Evolutionary conservation across 2,329 filamentous ascomycete genomes (phyloP), one percentile per base, ranked within the genome.

Genomic region (Rhynchosporium graminicola): DNA sequence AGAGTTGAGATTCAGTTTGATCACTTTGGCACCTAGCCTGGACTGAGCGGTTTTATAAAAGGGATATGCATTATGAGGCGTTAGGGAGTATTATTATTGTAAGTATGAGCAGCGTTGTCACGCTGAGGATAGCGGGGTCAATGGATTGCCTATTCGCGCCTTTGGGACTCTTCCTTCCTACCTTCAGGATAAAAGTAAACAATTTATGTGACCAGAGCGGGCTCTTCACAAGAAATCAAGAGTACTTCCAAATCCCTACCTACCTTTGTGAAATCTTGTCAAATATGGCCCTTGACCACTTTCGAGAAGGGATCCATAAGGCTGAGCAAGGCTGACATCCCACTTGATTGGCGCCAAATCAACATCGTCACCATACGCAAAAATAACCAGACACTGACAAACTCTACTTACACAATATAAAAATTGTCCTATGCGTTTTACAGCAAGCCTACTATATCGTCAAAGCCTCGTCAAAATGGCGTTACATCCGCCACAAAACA

Each of bases 1-100:
- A 10, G 72, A 73, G 45, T 40, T 73, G 62, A 68, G 72, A 40
- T 73, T 73, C 54, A 73, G 72, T 59, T 57, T 73, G 62, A 70
- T 73, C 33, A 64, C 70, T 2, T 60, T 73, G 57, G 71, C 70
- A 31, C 57, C 57, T 31, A 59, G 61, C 48, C 43, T 63, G 28
- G 61, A 63, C 42, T 63, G 33, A 45, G 42, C 20, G 3, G 43
- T n/a, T 2, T n/a, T 46, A 40, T 26, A 20, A 9, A 10, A 47
- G 29, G 31, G 33, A 12, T 31, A 33, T 57, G 55, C 42, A 48
- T 46, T 48, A 29, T 26, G 20, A 31, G 55, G 55, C 55, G 55
- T 57, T 33, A 29, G 15, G 31, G 26, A 20, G 28, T 13, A 52
- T 12, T 31, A 13, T 9, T 20, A 20, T 46, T n/a, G 20, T 4